Percentiles rank a stretch among this genome's conserved stretches.
Conservation (phyloP, 1,284 basidiomycete genomes). For the Wallemia mellicola region DNA sequence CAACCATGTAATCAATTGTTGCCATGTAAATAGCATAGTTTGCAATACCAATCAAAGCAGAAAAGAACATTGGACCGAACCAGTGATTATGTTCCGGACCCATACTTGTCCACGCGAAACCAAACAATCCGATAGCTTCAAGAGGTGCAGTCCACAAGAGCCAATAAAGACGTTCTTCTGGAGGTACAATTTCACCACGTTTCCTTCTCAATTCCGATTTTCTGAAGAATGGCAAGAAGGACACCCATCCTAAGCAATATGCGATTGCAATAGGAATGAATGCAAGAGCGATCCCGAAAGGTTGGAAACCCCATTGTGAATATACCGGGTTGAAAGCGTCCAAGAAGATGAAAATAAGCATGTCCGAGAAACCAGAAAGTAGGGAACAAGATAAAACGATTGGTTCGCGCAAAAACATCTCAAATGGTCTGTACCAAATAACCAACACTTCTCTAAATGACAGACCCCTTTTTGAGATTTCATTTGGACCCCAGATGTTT, state of each 20-base stretch:
- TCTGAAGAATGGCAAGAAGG: slow-evolving; percentile 15
- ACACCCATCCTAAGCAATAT: slow-evolving; percentile 15
- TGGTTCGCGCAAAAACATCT: slow-evolving; percentile 12
- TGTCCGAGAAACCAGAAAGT: background rate
- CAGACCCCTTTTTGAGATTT: slow-evolving; percentile 15
- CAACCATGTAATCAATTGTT: slow-evolving; percentile 18
- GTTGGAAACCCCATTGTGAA: slow-evolving; percentile 16
- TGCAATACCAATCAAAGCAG: slow-evolving; percentile 16
- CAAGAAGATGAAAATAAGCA: slow-evolving; percentile 18
- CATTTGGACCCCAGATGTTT: slow-evolving; percentile 17
- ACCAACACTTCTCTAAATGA: slow-evolving; percentile 13
- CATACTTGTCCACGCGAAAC: slow-evolving; percentile 17
- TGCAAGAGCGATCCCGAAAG: slow-evolving; percentile 13
- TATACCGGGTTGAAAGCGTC: slow-evolving; percentile 17
- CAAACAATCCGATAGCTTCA: slow-evolving; percentile 17
- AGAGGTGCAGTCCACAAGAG: slow-evolving; percentile 15
- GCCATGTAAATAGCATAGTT: slow-evolving; percentile 14
- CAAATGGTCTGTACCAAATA: slow-evolving; percentile 16
- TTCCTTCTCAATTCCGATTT: slow-evolving; percentile 10
- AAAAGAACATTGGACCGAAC: slow-evolving; percentile 18
- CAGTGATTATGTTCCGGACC: slow-evolving; percentile 13
- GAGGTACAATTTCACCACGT: slow-evolving; percentile 10
- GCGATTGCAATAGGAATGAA: slow-evolving; percentile 17
- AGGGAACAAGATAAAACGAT: slow-evolving; percentile 18
- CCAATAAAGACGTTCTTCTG: slow-evolving; percentile 16